These are phyloP conservation scores for Trichoderma gracile DNA, from an alignment of 2,329 filamentous ascomycete species.

Conservation along the genomic window DNA sequence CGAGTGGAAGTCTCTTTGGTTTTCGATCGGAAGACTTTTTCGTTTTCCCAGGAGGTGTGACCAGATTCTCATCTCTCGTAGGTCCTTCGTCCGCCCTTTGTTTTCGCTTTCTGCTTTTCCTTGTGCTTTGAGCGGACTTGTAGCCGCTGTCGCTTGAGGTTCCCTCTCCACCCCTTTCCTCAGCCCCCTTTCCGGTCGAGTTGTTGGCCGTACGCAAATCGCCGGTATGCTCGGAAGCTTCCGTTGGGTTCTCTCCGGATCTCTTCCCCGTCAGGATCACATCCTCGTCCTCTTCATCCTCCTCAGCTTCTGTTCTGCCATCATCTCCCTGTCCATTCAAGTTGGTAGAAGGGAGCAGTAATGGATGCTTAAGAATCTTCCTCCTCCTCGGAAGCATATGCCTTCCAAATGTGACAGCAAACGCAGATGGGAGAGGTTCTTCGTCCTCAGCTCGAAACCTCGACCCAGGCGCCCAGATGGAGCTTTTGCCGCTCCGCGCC, in stretches of 20 bases:
- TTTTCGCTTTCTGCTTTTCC: slow-evolving; percentile 16
- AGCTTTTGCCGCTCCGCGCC: slow-evolving; percentile 35
- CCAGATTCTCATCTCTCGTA: not conserved
- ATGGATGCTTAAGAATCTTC: slow-evolving; percentile 3
- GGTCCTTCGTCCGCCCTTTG: not conserved
- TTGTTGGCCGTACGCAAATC: not conserved
- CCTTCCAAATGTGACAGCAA: slow-evolving; percentile 14
- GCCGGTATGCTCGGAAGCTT: not conserved
- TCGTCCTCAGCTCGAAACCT: slow-evolving; percentile 30
- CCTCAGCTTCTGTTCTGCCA: slow-evolving; percentile 30
- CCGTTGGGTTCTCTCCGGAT: not conserved
- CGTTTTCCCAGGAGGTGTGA: not conserved
- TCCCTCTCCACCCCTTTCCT: slow-evolving; percentile 5
- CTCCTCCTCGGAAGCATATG: slow-evolving; percentile 9
- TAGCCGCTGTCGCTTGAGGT: slow-evolving; percentile 16
- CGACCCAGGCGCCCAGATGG: slow-evolving; percentile 39
- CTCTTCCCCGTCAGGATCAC: slow-evolving; percentile 28
- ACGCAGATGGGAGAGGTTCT: slow-evolving; percentile 17
- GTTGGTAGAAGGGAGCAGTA: not conserved
- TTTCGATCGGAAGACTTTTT: not conserved
- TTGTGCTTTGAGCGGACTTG: not conserved
- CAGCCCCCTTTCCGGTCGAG: not conserved
- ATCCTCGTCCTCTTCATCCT: slow-evolving; percentile 31
- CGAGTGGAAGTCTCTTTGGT: not conserved
- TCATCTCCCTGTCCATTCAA: slow-evolving; percentile 31